Evolutionary conservation across 176 grass and related monocot genomes (phyloP), one percentile per base, ranked within the genome.

Genomic region (Miscanthus lutarioriparius): DNA sequence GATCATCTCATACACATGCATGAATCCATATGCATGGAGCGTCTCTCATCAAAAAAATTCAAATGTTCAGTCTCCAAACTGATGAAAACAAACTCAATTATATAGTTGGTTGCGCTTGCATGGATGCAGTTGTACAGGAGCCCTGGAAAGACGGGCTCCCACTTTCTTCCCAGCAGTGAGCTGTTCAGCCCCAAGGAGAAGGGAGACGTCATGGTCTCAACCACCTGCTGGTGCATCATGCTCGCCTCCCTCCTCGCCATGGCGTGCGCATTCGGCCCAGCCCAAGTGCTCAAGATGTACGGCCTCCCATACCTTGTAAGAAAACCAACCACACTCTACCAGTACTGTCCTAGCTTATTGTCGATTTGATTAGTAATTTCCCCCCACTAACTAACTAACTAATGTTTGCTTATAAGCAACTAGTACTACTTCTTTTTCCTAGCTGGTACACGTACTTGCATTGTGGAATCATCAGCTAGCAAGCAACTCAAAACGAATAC

Each of bases 121-220:
- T 87, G 76, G 86, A 41, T 53, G 49, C 51, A 98, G 96, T 85
- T 74, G 87, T 64, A 67, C 67, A 85, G 96, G 83, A 93, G 85
- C 74, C 96, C 96, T 0, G 96, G 91, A 37, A 98, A 90, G 85
- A 78, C 8, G 10, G 96, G 96, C 2, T 98, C 96, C 0, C 96
- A 98, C 83, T 98, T 90, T 64, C 78, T 83, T 22, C 96, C 96
- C 0, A 83, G 85, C 88, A 98, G 96, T 58, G 77, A 79, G 19
- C 83, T 98, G 83, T 98, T 98, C 44, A 76, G 13, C 58, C 83
- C 91, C 25, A 88, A 80, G 44, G 96, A 98, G 73, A 86, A 66
- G 44, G 27, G 20, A 14, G 91, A 95, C 14, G 77, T 98, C 15
- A 27, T 92, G 35, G 10, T 92, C 1, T 98, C 96, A 1, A 93